These are phyloP conservation scores for Thielaviopsis cerberus DNA, from an alignment of 2,329 filamentous ascomycete genomes.

Conservation along the genomic window DNA sequence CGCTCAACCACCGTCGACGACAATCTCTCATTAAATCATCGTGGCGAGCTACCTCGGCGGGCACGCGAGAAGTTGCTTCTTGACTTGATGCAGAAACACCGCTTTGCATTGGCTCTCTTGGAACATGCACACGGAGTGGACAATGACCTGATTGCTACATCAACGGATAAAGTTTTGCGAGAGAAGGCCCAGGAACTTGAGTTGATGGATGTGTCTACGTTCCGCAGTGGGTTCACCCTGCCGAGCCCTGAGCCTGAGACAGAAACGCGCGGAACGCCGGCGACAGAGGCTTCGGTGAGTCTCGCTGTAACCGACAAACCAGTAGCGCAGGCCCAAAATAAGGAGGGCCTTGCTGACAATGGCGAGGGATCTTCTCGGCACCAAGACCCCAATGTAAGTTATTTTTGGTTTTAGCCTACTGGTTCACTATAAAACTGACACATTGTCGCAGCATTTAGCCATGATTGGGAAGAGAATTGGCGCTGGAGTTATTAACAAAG, in stretches of 20 bases:
- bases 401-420: not conserved
- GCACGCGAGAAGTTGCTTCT: conserved; percentile 6
- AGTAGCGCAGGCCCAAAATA: not conserved
- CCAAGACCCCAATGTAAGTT: not conserved
- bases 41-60: conserved; percentile 7
- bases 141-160: conserved; percentile 1
- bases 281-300: not conserved
- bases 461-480: not conserved
- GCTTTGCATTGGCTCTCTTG: conserved; percentile 2
- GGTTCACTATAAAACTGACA: not conserved
- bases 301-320: too few relatives aligned
- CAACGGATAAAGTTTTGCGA: not conserved
- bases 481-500: not conserved
- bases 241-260: not conserved
- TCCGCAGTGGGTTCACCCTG: not conserved
- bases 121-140: not conserved
- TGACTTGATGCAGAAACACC: not conserved
- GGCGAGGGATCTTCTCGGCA: not conserved
- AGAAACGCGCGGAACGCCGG: too few relatives aligned
- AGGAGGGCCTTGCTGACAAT: not conserved
- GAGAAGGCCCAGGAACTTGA: not conserved
- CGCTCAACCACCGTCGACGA: conserved; percentile 2
- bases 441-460: not conserved
- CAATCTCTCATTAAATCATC: conserved; percentile 1
- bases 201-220: not conserved